Percentiles rank a stretch among this genome's conserved stretches.
Conservation (phyloP, 352 stramenopile genomes). For the Pythium pyrilobum region DNA sequence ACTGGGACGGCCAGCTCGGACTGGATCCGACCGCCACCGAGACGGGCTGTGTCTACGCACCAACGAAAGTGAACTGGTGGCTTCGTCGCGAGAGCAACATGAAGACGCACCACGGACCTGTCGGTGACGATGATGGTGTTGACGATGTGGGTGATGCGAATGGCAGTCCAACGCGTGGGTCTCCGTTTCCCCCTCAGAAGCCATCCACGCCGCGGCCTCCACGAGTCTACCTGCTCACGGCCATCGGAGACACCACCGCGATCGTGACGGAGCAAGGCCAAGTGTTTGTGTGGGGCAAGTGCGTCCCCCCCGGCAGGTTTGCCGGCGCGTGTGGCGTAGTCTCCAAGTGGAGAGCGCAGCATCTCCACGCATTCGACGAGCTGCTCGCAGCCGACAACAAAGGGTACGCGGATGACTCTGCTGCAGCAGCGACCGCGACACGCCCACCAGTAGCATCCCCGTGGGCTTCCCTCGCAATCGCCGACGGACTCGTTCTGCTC, state of each 20-base stretch:
- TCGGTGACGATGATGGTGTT: not conserved
- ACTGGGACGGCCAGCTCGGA: slow-evolving; percentile 69
- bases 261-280: slow-evolving; percentile 20
- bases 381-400: not conserved
- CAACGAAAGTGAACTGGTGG: slow-evolving; percentile 19
- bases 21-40: slow-evolving; percentile 27
- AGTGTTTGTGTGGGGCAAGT: slow-evolving; percentile 24
- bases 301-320: not conserved
- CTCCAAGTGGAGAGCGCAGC: slow-evolving; percentile 9
- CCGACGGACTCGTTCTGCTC: slow-evolving; percentile 39
- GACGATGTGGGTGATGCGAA: not conserved
- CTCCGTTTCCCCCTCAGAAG: not conserved
- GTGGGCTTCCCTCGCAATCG: slow-evolving; percentile 43
- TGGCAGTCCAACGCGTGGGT: not conserved
- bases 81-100: not conserved
- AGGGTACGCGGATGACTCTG: not conserved
- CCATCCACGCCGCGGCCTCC: not conserved
- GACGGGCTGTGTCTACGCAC: slow-evolving; percentile 10
- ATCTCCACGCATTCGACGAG: not conserved
- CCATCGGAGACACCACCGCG: slow-evolving; percentile 22
- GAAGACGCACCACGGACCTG: not conserved
- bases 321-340: slow-evolving; percentile 13
- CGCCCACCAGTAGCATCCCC: not conserved
- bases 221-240: slow-evolving; percentile 17
- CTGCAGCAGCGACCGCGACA: not conserved